phyloP scores from a whole-genome alignment of 495 filamentous ascomycete genomes.

The Chaetomium cochliodes region DNA sequence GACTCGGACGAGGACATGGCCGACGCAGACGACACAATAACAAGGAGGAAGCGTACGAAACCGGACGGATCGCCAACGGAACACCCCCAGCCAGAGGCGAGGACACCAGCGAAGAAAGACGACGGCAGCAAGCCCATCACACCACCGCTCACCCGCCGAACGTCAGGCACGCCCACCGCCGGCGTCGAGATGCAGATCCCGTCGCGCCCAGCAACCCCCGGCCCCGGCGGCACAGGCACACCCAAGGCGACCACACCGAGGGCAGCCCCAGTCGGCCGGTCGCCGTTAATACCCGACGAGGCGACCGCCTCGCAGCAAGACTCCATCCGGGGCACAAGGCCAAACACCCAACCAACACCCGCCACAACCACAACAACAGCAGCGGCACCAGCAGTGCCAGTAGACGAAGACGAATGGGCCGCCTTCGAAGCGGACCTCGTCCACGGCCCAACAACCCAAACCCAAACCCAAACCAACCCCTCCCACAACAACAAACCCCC shows the following conservation, averaged over 20 bases:
- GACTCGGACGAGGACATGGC: slow-evolving; percentile 40
- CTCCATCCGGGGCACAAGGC: slow-evolving; percentile 17
- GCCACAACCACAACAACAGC: slow-evolving; percentile 19
- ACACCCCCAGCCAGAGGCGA: slow-evolving; percentile 7
- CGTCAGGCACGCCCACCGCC: slow-evolving; percentile 42
- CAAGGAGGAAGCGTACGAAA: slow-evolving; percentile 46
- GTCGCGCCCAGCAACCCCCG: slow-evolving; percentile 55
- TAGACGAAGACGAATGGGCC: slow-evolving; percentile 87
- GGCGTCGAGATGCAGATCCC: slow-evolving; percentile 56
- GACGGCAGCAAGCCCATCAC: slow-evolving; percentile 28
- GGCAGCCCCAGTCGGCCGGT: slow-evolving; percentile 35
- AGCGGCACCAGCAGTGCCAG: slow-evolving; percentile 23
- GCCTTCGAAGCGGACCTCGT: slow-evolving; percentile 86
- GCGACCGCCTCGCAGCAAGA: slow-evolving; percentile 11
- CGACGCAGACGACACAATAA: slow-evolving; percentile 39
- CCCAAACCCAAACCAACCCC: too few relatives aligned
- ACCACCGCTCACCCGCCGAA: slow-evolving; percentile 38
- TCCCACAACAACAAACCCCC: slow-evolving; percentile 17
- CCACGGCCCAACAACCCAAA: too few relatives aligned
- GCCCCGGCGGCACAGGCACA: slow-evolving; percentile 27
- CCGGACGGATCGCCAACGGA: slow-evolving; percentile 30
- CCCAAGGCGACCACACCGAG: slow-evolving; percentile 39
- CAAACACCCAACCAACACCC: slow-evolving; percentile 21
- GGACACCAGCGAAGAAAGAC: slow-evolving; percentile 17
- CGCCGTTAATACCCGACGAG: slow-evolving; percentile 42